Conservation (phyloP, 2,329 filamentous ascomycete genomes). For the Penicillium sp. region DNA sequence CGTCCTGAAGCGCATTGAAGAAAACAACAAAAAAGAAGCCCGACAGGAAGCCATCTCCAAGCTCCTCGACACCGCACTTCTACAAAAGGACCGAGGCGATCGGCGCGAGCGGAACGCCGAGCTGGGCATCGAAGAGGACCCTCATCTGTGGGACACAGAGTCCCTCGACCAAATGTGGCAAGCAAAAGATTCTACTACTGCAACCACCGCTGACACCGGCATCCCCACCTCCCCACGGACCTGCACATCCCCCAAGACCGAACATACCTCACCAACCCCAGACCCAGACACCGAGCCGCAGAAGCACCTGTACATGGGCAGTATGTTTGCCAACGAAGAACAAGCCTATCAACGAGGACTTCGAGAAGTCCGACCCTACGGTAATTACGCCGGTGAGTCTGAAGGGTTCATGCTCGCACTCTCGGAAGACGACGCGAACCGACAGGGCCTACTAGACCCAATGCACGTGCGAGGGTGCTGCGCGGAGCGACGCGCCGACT, state of each 20-base stretch:
- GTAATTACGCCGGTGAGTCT: background rate
- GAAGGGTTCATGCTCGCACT: conserved; percentile 4
- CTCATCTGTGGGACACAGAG: conserved; percentile 8
- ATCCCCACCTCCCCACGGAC: background rate
- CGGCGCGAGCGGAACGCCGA: background rate
- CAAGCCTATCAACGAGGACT: background rate
- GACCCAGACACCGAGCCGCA: background rate
- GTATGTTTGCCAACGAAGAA: background rate
- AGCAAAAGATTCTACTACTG: background rate
- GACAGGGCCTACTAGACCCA: background rate
- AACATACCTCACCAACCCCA: background rate
- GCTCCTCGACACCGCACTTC: conserved; percentile 1
- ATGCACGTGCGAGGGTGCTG: conserved; percentile 3
- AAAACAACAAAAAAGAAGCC: background rate
- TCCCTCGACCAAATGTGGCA: background rate
- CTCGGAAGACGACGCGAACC: background rate
- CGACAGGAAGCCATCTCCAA: background rate
- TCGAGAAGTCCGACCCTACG: background rate
- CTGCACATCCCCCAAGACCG: background rate
- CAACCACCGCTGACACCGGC: background rate
- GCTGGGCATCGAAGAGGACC: conserved; percentile 6
- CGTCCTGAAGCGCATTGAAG: conserved; percentile 5
- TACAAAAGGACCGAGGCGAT: background rate
- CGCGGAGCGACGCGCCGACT: background rate
- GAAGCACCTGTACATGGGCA: conserved; percentile 3